Base-by-base conservation (phyloP, 805 yeast genomes). In the Kodamaea nitidulidarum region DNA sequence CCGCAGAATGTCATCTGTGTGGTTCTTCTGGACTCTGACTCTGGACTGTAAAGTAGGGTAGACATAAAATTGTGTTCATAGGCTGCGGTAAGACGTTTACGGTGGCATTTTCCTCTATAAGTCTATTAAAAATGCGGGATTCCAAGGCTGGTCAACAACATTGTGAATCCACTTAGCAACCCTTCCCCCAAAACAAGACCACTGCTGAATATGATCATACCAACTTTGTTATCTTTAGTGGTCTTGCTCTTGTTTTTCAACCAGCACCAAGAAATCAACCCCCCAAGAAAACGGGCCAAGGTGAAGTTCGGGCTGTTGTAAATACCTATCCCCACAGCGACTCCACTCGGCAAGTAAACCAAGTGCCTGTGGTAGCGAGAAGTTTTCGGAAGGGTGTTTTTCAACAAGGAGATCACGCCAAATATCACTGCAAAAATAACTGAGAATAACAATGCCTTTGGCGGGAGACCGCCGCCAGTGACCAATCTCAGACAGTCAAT, bases 141-240 rank as follows among this genome's bases (percentile, higher is more conserved):
- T 1, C 76, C 73, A 42, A 85, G 51, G 48, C 84, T 76, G 1
- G 95, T 82, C 53, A 88, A 64, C 2, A 84, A 50, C 91, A 91
- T 84, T 28, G 84, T 84, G 20, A 85, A 65, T 9, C 86, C 84
- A 52, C 96, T 86, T 51, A 88, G 78, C 35, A 91, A 68, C 2
- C 98, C 98, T 61, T 91, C 98, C 12, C 98, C 98, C 15, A 91
- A 65, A 2, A 91, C 95, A 43, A 91, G 68, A 0, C 98, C 98
- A 50, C 95, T 82, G 52, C 96, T 86, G 50, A 88, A 79, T 14
- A 91, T 88, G 44, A 91, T 88, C 79, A 91, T 73, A 31, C 71
- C 72, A 1, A 93, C 86, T 46, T 77, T 79, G 17, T 76, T 76
- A 35, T 51, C 47, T 11, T 41, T 37, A 7, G 29, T 38, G 10